Evolutionary conservation across 257 asterid species (phyloP).

Genomic region (Fraxinus excelsior): DNA sequence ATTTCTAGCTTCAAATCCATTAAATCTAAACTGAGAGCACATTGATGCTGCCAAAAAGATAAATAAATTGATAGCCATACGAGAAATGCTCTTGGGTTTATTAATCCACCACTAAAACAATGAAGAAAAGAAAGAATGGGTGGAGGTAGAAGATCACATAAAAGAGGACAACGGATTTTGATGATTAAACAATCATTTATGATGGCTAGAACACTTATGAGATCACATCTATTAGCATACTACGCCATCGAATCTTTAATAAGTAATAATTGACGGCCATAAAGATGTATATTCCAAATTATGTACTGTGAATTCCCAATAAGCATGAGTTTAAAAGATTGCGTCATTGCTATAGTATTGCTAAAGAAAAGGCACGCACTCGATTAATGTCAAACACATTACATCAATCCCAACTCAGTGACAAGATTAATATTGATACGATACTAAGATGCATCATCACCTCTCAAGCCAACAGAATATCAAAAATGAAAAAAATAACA

Average conservation of each 20-base stretch:
- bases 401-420: background rate
- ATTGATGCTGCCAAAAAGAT: constrained; percentile 3
- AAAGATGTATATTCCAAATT: background rate
- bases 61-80: background rate
- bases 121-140: background rate
- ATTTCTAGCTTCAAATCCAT: background rate
- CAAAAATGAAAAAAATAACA: background rate
- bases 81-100: background rate
- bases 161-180: background rate
- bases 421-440: background rate
- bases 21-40: background rate
- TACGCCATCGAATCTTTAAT: background rate
- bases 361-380: no score
- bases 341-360: background rate
- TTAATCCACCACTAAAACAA: background rate
- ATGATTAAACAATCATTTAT: no score
- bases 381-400: background rate
- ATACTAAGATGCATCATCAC: background rate
- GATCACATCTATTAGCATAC: background rate
- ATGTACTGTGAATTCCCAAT: background rate
- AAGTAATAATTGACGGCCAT: background rate
- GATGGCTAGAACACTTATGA: background rate
- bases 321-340: background rate
- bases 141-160: background rate
- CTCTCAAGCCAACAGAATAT: background rate